Evolutionary conservation across 2,329 filamentous ascomycete species (phyloP), one percentile per base, ranked within the genome.

Genomic region (Aspergillus eucalypticola): DNA sequence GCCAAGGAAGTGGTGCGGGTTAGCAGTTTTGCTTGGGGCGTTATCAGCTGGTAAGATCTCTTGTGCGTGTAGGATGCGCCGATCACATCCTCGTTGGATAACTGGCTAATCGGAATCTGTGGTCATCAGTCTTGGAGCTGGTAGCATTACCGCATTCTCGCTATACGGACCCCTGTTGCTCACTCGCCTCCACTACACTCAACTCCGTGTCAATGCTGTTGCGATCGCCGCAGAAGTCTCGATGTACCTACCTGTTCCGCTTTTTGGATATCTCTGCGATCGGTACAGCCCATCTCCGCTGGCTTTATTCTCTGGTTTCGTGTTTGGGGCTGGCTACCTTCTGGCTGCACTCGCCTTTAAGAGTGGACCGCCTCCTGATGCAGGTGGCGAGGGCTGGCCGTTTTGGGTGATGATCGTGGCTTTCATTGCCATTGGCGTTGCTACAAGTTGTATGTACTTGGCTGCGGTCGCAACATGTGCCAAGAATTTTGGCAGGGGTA

Each of bases 401-500:
- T 92, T 96, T 67, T 85, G 84, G 66, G 81, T 90, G 67, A 96
- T 99, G 94, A 81, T 97, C 5, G 73, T 91, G 57, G 89, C 92
- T 0, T 99, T 98, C 74, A 83, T 93, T 50, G 84, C 85, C 54
- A 87, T 99, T 60, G 95, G 95, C 1, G 84, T 89, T 63, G 94
- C 87, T 5, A 97, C 94, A 0, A 91, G 90, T 65, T 87, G 86
- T 75, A 92, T 98, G 87, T 99, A 98, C 75, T 83, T 98, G 58
- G 86, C 88, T 54, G 89, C 92, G 2, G 89, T 99, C n/a, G 94
- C 94, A 6, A 96, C 94, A 0, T 96, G 92, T 72, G 95, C 95
- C 38, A 99, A 99, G 86, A 99, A 98, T 78, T 99, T 98, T 78
- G 93, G 93, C 52, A 88, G 90, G 62, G 92, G 92, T 3, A 90